Evolutionary conservation across 2,329 filamentous ascomycete genomes (phyloP), one percentile per base, ranked within the genome.

Genomic region (Aspergillus sp.): DNA sequence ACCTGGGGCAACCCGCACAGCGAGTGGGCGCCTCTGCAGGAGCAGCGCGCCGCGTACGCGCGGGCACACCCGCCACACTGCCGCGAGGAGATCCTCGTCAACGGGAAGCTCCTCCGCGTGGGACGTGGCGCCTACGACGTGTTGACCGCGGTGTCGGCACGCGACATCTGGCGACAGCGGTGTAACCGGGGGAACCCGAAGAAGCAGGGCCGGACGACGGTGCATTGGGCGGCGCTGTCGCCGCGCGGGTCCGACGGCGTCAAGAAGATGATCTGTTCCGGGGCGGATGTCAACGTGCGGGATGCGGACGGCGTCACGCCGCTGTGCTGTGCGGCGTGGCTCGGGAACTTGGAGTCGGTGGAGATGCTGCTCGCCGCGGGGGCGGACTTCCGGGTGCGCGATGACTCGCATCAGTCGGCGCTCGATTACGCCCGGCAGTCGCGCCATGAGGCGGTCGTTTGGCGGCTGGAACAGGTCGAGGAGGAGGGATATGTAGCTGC

Each of bases 1-100:
- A 51, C 49, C 34, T 51, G 49, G 49, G 43, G 43, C 32, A 51
- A 51, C 43, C 49, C 42, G 11, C 49, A 51, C 4, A 51, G 41
- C 13, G 42, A 51, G 19, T 23, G 44, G 7, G 29, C 19, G 6
- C 42, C 38, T 14, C 40, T 42, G 3, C 42, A 41, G 23, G 49
- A 40, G 14, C 19, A 19, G 5, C 43, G 23, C 4, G 21, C 19
- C 5, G 19, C 29, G 0, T 51, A 51, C n/a, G 14, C 19, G 5
- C 11, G 23, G 2, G 19, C 19, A 4, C 43, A 51, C 13, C 49
- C 49, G 1, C 31, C 29, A 4, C 42, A 17, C 0, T 13, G 34
- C 23, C 29, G 23, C 16, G 49, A 51, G 4, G 3, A 16, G 4
- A 32, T 51, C 20, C 16, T 41, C 4, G n/a, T 45, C 21, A 41